Percentiles rank a stretch among this genome's conserved stretches.
These are phyloP conservation scores for Xerocomellus amylosporus DNA, from an alignment of 768 basidiomycete species.

Conservation along the genomic window DNA sequence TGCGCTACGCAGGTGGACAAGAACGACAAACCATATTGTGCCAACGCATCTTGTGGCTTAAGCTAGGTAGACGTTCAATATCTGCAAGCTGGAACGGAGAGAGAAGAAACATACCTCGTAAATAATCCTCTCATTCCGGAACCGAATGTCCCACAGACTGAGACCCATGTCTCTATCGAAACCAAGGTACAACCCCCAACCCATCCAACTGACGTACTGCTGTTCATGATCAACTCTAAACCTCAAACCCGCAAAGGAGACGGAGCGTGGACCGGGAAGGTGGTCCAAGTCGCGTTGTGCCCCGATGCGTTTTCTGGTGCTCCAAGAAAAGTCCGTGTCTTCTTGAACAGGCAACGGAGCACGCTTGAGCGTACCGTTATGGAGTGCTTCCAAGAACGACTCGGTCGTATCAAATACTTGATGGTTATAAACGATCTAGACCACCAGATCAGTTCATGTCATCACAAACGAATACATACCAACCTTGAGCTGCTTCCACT, in stretches of 20 bases:
- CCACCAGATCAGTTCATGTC: neutral
- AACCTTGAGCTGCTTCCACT: constrained; percentile 56
- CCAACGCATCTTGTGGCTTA: constrained; percentile 59
- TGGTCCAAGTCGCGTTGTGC: constrained; percentile 55
- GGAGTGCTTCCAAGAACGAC: constrained; percentile 52
- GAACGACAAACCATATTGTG: constrained; percentile 47
- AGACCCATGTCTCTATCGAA: constrained; percentile 69
- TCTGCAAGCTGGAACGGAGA: neutral
- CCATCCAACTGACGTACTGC: constrained; percentile 67
- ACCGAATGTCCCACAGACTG: constrained; percentile 57
- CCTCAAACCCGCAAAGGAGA: constrained; percentile 57
- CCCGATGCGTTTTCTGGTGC: constrained; percentile 42
- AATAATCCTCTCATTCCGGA: constrained; percentile 56
- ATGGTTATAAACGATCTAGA: constrained; percentile 56
- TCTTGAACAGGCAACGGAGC: constrained; percentile 31
- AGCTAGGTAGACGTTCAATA: constrained; percentile 34
- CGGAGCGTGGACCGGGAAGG: constrained; percentile 60
- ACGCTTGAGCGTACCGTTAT: constrained; percentile 50
- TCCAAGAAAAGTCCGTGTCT: constrained; percentile 41
- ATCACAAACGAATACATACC: neutral
- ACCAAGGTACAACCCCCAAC: constrained; percentile 58
- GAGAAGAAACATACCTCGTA: constrained; percentile 44
- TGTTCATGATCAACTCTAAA: constrained; percentile 51
- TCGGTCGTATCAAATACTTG: constrained; percentile 50
- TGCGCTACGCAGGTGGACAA: neutral